Conservation (phyloP, 2,329 filamentous ascomycete genomes). For the Nothophaeocryptopus gaeumannii region DNA sequence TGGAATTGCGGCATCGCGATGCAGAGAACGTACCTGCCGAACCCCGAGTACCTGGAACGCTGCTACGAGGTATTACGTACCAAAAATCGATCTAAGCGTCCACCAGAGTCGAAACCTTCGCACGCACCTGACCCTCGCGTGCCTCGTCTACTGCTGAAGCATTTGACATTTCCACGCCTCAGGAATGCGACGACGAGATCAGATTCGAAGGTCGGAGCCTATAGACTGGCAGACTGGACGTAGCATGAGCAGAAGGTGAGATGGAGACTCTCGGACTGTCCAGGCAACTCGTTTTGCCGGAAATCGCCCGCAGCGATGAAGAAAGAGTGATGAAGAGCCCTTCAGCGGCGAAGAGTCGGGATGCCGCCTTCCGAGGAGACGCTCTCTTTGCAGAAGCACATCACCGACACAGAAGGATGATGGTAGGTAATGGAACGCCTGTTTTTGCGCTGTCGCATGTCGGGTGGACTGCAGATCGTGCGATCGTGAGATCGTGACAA, state of each 20-base stretch:
- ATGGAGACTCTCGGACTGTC: not conserved
- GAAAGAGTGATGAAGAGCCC: not conserved
- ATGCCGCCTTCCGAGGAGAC: constrained; percentile 4
- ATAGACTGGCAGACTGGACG: no score
- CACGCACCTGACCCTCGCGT: no score
- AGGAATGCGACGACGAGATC: no score
- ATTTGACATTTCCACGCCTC: no score
- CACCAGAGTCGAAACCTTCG: no score
- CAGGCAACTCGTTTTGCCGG: not conserved
- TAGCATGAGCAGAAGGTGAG: not conserved
- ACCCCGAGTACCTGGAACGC: no score
- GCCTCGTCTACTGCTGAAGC: no score
- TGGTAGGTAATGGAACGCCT: not conserved
- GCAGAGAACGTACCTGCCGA: no score
- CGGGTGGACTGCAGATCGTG: not conserved
- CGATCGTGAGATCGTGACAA: not conserved
- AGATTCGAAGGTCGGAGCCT: no score
- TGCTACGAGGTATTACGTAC: no score
- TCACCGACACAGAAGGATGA: constrained; percentile 5
- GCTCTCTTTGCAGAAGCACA: not conserved
- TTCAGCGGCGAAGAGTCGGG: constrained; percentile 2
- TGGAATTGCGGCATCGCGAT: no score
- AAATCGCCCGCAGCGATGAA: not conserved
- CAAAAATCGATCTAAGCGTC: no score
- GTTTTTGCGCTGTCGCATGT: not conserved